phyloP scores from a whole-genome alignment of 345 rosid genomes.

The Eucalyptus viminalis region DNA sequence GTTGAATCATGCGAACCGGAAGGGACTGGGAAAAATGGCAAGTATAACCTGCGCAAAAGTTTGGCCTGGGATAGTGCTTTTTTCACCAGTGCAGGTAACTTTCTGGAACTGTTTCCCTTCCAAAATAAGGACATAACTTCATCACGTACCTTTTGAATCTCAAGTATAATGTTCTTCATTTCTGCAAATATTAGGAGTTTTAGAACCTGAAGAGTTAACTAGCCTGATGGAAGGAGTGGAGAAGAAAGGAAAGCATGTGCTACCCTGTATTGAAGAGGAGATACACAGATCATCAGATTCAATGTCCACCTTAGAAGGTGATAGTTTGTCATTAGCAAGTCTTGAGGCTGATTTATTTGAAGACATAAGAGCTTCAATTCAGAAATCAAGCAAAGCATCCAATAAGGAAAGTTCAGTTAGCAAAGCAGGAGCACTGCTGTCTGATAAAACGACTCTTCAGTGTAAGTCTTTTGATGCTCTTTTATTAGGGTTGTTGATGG shows the following conservation, averaged over 20 bases:
- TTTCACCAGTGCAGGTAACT: conserved; percentile 79
- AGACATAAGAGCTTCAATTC: conserved; percentile 75
- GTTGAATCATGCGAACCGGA: conserved; percentile 24
- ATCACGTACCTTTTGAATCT: background rate
- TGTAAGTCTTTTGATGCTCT: conserved; percentile 26
- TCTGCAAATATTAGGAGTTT: conserved; percentile 35
- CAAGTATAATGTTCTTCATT: background rate
- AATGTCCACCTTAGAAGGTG: conserved; percentile 63
- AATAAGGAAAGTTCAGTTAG: conserved; percentile 7
- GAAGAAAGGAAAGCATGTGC: conserved; percentile 15
- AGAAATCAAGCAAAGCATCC: conserved; percentile 36
- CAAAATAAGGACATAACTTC: background rate
- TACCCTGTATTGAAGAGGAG: conserved; percentile 69
- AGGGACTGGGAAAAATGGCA: conserved; percentile 20
- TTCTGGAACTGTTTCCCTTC: background rate
- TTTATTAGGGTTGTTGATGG: background rate
- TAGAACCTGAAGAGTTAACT: conserved; percentile 81
- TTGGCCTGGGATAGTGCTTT: conserved; percentile 96
- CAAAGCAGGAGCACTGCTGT: conserved; percentile 6
- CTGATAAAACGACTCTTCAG: conserved; percentile 6
- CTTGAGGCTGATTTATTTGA: conserved; percentile 47
- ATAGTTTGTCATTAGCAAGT: conserved; percentile 32
- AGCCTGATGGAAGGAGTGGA: conserved; percentile 50
- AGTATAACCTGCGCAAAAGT: conserved; percentile 71
- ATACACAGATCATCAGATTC: conserved; percentile 62